These are phyloP conservation scores for Pontederia crassipes DNA, from an alignment of 176 grass and related monocot genomes.

Conservation along the genomic window DNA sequence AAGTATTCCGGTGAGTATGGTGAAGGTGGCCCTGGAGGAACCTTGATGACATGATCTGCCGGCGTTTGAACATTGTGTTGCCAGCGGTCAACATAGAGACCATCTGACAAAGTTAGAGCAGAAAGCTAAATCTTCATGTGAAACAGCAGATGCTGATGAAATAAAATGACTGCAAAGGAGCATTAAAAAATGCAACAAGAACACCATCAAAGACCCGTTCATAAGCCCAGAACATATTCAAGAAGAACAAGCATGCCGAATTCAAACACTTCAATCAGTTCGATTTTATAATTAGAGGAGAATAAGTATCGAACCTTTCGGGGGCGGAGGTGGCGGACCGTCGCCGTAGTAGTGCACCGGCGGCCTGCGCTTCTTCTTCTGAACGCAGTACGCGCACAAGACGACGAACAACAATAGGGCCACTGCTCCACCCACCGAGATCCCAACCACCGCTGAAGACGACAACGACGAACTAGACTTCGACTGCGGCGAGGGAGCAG, in stretches of 20 bases:
- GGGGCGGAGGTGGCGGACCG: background rate
- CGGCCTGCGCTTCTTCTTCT: constrained; percentile 3
- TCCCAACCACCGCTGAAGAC: background rate
- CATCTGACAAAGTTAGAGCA: constrained; percentile 3
- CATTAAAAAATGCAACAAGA: background rate
- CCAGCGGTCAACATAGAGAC: constrained; percentile 11
- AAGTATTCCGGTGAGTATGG: background rate
- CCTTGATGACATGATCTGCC: constrained; percentile 19
- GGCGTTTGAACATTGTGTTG: constrained; percentile 9
- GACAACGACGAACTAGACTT: background rate
- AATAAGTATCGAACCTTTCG: background rate
- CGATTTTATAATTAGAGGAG: background rate
- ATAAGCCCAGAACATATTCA: too few relatives aligned
- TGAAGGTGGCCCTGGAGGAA: constrained; percentile 3
- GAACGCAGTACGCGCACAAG: background rate
- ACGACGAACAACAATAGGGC: background rate
- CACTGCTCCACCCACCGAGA: constrained; percentile 1
- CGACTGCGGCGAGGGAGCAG: too few relatives aligned
- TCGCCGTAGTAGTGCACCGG: background rate
- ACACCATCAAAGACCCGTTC: too few relatives aligned
- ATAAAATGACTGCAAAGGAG: background rate
- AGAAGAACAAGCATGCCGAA: background rate
- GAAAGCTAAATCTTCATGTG: background rate
- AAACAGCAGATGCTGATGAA: background rate
- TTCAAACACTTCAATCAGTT: background rate